Base-by-base conservation (phyloP, 2,329 filamentous ascomycete genomes). In the Trichoderma gracile region DNA sequence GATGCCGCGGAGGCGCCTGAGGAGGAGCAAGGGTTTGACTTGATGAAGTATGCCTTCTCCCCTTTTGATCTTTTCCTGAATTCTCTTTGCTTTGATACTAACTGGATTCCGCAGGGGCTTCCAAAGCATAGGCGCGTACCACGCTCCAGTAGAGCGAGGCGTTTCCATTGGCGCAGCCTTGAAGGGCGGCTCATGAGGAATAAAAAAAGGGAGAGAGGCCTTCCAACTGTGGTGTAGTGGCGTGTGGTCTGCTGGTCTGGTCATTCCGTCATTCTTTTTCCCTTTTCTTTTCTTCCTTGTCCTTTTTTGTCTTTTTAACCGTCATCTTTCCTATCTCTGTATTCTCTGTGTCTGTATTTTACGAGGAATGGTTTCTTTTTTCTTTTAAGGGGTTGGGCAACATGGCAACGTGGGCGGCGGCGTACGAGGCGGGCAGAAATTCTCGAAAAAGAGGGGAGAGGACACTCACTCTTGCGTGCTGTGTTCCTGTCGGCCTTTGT, bases 81-180 rank as follows among this genome's bases (percentile, higher is more conserved):
- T 30, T 10, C 5, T 14, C 33, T 9, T n/a, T 21, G 12, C 12
- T 7, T 45, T 19, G 5, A 60, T 27, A n/a, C 47, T 59, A 4
- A 47, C 33, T 3, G 33, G 42, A 14, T 21, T n/a, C 25, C 19
- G 12, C 64, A 86, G 84, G 77, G 86, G 86, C 0, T 89, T 89
- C 69, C 86, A 88, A 72, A 88, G 83, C 67, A 89, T 89, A 58
- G 84, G 85, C 33, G 82, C 85, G 1, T 89, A 86, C 67, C 86
- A 89, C 68, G 83, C 85, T 45, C 82, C 81, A 1, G 79, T 82
- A 10, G 77, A 79, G n/a, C 76, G 78, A 49, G 81, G 81, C 3
- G 73, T 81, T 46, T 74, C 80, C 33, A 77, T 82, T 61, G 76
- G 77, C 21, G 78, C 74, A 30, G 77, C 79, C 6, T 71, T 80